A percentile compares a stretch with the other conserved stretches of the same genome.
Conservation (phyloP, 1,284 basidiomycete species). For the Boletus chippewaensis region DNA sequence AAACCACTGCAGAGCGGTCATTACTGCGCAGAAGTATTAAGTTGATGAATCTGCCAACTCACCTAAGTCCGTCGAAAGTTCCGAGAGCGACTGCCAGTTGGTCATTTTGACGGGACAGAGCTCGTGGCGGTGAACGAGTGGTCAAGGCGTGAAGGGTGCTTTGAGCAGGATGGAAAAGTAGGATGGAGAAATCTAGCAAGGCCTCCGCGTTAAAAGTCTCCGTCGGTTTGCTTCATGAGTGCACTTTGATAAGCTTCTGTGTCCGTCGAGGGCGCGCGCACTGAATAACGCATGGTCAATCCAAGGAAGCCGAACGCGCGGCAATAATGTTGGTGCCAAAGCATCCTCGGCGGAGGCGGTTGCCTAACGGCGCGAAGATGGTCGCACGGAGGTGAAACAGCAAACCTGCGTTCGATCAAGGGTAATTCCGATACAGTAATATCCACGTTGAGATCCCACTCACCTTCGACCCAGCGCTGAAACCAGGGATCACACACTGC, state of each 20-base stretch:
- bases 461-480: conserved; percentile 1
- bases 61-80: conserved; percentile 24
- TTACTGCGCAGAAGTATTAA: neutral
- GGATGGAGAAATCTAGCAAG: neutral
- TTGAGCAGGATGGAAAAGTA: conserved; percentile 2
- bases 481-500: neutral
- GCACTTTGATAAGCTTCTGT: conserved; percentile 13
- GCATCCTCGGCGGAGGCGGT: conserved; percentile 7
- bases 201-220: conserved; percentile 13
- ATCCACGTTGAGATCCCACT: conserved; percentile 1
- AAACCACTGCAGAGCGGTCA: conserved; percentile 14
- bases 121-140: conserved; percentile 5
- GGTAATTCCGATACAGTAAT: neutral
- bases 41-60: conserved; percentile 3
- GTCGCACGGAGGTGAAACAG: conserved; percentile 9
- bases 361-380: conserved; percentile 20
- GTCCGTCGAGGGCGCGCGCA: conserved; percentile 8
- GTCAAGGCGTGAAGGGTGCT: neutral
- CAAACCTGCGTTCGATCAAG: conserved; percentile 7
- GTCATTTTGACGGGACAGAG: conserved; percentile 16
- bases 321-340: conserved; percentile 9
- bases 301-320: conserved; percentile 21
- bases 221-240: conserved; percentile 4
- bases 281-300: conserved; percentile 3
- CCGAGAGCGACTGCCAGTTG: conserved; percentile 24